These are phyloP conservation scores for Xanthoconium stramineum DNA, from an alignment of 768 basidiomycete genomes.

Conservation along the genomic window DNA sequence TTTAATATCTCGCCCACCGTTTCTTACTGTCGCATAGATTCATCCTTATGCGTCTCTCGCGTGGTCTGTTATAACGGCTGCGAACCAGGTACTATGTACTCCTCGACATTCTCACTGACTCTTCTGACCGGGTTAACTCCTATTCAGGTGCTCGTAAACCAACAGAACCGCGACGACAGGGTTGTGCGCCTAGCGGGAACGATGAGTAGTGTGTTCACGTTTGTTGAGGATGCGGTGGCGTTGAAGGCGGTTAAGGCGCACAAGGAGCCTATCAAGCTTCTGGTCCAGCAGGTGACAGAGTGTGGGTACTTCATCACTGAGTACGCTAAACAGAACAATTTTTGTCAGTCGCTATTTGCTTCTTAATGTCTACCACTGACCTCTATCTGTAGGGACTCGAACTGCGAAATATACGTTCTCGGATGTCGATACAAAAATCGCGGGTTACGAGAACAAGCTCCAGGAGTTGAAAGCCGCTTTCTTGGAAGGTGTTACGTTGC, in stretches of 20 bases:
- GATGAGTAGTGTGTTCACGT: constrained; percentile 13
- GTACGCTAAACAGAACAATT: constrained; percentile 15
- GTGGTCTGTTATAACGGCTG: constrained; percentile 22
- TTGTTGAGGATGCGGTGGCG: constrained; percentile 9
- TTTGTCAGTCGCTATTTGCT: constrained; percentile 9
- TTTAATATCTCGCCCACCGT: neutral
- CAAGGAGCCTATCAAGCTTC: neutral
- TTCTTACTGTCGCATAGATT: constrained; percentile 9
- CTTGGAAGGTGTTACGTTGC: constrained; percentile 14
- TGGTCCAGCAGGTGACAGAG: constrained; percentile 23
- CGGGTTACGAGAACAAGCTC: constrained; percentile 17
- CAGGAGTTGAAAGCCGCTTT: constrained; percentile 17
- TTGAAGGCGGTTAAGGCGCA: constrained; percentile 13
- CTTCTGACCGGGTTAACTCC: neutral
- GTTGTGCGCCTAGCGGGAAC: constrained; percentile 17
- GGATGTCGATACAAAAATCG: constrained; percentile 18
- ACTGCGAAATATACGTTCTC: constrained; percentile 16
- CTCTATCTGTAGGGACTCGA: constrained; percentile 7
- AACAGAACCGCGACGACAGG: constrained; percentile 13
- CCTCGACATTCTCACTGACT: neutral
- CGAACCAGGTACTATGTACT: constrained; percentile 11
- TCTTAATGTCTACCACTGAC: neutral
- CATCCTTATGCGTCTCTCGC: constrained; percentile 19
- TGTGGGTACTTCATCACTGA: constrained; percentile 25
- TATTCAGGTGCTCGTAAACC: constrained; percentile 17